Base-by-base conservation (phyloP, 768 basidiomycete genomes). In the Daedaleopsis nitida region DNA sequence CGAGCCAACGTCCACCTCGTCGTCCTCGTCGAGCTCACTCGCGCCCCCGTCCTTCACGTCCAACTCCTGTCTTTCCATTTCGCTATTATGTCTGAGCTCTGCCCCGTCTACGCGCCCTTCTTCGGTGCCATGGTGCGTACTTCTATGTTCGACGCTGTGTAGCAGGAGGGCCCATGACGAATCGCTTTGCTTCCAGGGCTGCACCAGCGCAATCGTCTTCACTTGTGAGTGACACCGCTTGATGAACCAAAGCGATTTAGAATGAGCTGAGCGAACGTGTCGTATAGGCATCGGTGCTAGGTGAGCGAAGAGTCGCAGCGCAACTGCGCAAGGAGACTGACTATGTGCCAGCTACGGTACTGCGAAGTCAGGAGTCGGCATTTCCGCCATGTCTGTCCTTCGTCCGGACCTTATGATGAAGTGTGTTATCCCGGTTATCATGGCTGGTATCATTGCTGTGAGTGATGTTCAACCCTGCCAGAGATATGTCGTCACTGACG, bases 381-480 rank as follows among this genome's bases (percentile, higher is more conserved):
- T 97, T 67, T 91, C 94, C 58, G 96, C 97, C 66, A 98, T 97
- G 97, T 94, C 96, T 58, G 93, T 96, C 68, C 87, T 97, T 60
- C 88, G 95, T 65, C 96, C 96, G 54, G 96, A 96, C 82, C 82
- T 89, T 70, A 96, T 98, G 92, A 96, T 98, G 92, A 94, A 89
- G 82, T 96, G 91, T 85, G 89, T 91, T 66, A 87, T 98, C 55
- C 96, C 96, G 49, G 95, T 98, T 75, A 91, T 99, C 78, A 98
- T 98, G 96, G 96, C 96, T 83, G 96, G 96, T 94, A 98, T 98
- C 81, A 97, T 98, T 79, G 96, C 92, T 75, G 96, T 98, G 68
- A 66, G 94, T 87, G 37, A 14, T 38, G 24, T 10, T 24, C 19
- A 32, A 24, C 3, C 8, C 13, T 14, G 24, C 27, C 4, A 32